Conservation (phyloP, 495 filamentous ascomycete genomes). For the Baudoinia panamericana region DNA sequence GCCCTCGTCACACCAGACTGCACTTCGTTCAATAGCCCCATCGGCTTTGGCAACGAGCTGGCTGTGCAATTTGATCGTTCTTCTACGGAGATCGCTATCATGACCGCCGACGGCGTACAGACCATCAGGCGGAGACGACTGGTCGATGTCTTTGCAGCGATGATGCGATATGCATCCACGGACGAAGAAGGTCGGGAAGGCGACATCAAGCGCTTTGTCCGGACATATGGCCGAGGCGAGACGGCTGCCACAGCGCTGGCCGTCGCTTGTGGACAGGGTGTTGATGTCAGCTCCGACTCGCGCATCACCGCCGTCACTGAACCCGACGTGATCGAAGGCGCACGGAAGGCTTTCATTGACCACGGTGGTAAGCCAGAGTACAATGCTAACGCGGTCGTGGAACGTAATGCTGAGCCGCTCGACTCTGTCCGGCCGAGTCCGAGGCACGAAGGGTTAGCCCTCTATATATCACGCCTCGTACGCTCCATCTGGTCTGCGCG, state of each 20-base stretch:
- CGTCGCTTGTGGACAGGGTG: conserved; percentile 87
- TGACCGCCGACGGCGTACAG: conserved; percentile 82
- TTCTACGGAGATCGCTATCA: conserved; percentile 68
- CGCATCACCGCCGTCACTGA: conserved; percentile 62
- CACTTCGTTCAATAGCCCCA: conserved; percentile 50
- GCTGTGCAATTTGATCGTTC: conserved; percentile 83
- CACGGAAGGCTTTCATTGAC: conserved; percentile 76
- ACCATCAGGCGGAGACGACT: conserved; percentile 68
- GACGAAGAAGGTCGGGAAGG: conserved; percentile 68
- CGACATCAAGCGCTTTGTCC: conserved; percentile 68
- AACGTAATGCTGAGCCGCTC: conserved; percentile 45
- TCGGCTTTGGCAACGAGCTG: conserved; percentile 87
- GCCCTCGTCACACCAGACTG: conserved; percentile 60
- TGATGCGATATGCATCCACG: conserved; percentile 50
- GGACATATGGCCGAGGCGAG: conserved; percentile 71
- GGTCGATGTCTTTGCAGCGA: conserved; percentile 82
- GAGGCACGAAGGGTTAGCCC: conserved; percentile 69
- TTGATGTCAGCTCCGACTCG: conserved; percentile 57
- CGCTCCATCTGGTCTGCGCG: conserved; percentile 72
- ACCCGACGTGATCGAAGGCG: conserved; percentile 65
- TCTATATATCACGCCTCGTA: conserved; percentile 76
- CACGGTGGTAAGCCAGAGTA: conserved; percentile 70
- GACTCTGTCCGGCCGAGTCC: conserved; percentile 79
- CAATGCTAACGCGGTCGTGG: conserved; percentile 56
- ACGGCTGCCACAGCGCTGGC: conserved; percentile 81